Base-by-base conservation (phyloP, 306 rosid genomes). In the Vicia sativa region DNA sequence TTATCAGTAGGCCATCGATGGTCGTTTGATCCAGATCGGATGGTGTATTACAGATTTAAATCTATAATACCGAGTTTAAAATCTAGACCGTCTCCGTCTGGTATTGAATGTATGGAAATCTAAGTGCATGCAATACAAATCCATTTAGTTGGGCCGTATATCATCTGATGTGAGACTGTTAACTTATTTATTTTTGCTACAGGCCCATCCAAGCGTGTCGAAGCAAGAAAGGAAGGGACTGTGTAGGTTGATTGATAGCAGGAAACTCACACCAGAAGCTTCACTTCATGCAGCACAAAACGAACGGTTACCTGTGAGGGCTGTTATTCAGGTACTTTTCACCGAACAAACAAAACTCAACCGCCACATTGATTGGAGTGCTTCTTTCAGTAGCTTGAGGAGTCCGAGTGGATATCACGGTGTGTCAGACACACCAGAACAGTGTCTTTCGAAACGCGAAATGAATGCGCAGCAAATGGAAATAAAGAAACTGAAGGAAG, bases 271-370 rank as follows among this genome's bases (percentile, higher is more conserved):
- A 11, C 81, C 87, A 9, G 98, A 93, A 68, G 98, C 97, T 2
- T 87, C 96, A 62, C 78, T 90, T 38, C 98, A 93, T 54, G 97
- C 98, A 10, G 87, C 95, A 14, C 97, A 93, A 58, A 93, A 93
- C 70, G 99, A 93, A 39, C 76, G 99, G n/a, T 74, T 93, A 31
- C 97, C 99, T 0, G 92, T 93, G 4, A 84, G 99, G 73, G 95
- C 97, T 1, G 95, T 93, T 4, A 86, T 93, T 72, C 99, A 88
- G 71, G 96, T 93, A 3, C 86, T 93, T 2, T 88, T 93, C 79
- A 86, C 89, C 0, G 96, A 88, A 78, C 96, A 90, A 45, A 77
- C 73, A 11, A 90, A 85, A 62, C 81, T 88, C 28, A 81, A 73
- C 15, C 80, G 79, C 29, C 79, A 75, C 9, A 39, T 74, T 3